These are phyloP conservation scores for Colletotrichum chrysophilum DNA, from an alignment of 2,329 filamentous ascomycete genomes.

Conservation along the genomic window DNA sequence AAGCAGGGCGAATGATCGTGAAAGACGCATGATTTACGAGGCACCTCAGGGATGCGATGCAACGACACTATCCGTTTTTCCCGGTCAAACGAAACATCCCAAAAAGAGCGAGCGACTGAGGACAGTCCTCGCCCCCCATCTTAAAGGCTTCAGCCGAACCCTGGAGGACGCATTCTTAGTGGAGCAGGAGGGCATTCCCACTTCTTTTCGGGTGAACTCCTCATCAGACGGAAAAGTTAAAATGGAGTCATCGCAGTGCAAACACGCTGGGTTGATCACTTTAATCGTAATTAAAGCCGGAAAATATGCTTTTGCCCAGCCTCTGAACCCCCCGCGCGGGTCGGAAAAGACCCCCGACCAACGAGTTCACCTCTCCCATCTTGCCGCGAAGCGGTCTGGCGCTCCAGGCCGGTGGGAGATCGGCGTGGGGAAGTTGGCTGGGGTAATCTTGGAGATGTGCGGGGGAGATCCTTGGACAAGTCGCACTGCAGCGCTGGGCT, in stretches of 20 bases:
- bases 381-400: conserved; percentile 3
- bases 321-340: neutral
- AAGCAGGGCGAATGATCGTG: neutral
- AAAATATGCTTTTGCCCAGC: neutral
- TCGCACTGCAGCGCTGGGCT: conserved; percentile 6
- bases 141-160: neutral
- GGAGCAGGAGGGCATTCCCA: conserved; percentile 15
- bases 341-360: neutral
- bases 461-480: conserved; percentile 6
- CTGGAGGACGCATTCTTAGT: neutral
- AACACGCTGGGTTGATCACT: neutral
- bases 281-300: neutral
- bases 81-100: neutral
- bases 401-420: neutral
- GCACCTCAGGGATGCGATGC: neutral
- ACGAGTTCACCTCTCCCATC: neutral
- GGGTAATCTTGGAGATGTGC: neutral
- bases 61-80: neutral
- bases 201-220: conserved; percentile 10
- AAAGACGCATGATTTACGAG: neutral
- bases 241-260: neutral
- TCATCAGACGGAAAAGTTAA: conserved; percentile 15
- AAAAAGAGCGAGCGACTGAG: neutral
- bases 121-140: neutral
- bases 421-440: conserved; percentile 7